A percentile compares a stretch with the other conserved stretches of the same genome.
Conservation (phyloP, 2,329 filamentous ascomycete species). For the Talaromyces piceae region DNA sequence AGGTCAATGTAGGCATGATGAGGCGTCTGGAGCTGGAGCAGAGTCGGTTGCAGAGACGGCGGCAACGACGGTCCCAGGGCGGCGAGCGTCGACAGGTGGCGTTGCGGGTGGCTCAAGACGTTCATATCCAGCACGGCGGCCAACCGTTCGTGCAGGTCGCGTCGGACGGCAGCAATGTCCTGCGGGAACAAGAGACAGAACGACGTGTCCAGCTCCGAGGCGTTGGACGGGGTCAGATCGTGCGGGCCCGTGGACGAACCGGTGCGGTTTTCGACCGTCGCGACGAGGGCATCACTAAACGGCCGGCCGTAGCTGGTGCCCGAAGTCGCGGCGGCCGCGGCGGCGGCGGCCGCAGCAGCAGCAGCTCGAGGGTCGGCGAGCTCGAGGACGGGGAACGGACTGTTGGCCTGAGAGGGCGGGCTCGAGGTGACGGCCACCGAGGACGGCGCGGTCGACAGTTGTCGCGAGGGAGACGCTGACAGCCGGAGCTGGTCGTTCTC, state of each 20-base stretch:
- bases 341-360: too few relatives aligned
- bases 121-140: constrained; percentile 27
- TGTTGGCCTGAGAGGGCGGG: constrained; percentile 14
- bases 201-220: constrained; percentile 3
- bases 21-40: constrained; percentile 32
- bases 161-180: constrained; percentile 28
- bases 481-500: constrained; percentile 35
- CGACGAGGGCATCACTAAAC: background rate
- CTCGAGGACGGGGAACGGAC: constrained; percentile 14
- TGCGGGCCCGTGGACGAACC: background rate
- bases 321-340: too few relatives aligned
- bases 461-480: constrained; percentile 15
- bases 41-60: constrained; percentile 28
- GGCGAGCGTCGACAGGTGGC: constrained; percentile 25
- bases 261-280: background rate
- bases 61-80: constrained; percentile 27
- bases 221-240: background rate
- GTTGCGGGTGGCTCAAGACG: constrained; percentile 24
- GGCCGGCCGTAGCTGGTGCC: constrained; percentile 2
- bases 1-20: constrained; percentile 39
- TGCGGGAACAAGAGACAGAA: constrained; percentile 23
- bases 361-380: background rate
- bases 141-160: constrained; percentile 29
- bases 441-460: constrained; percentile 13
- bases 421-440: constrained; percentile 7